Conservation (phyloP, 2,329 filamentous ascomycete genomes). For the Metarhizium robertsii region DNA sequence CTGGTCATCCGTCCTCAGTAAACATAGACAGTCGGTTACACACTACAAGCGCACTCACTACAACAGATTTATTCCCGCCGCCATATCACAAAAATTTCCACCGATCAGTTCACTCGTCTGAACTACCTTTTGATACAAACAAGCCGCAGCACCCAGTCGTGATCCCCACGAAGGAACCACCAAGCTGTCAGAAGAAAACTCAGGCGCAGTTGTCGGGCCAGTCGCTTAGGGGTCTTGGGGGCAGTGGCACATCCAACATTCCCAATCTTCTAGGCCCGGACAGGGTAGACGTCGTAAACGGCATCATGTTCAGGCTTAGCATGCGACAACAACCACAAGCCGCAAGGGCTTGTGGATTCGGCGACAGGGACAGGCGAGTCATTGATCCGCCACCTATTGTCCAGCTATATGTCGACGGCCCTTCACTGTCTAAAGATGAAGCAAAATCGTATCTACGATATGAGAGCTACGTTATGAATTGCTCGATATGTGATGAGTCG, state of each 20-base stretch:
- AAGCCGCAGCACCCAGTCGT: neutral
- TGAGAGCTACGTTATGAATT: conserved; percentile 64
- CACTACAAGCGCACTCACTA: neutral
- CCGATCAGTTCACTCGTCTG: neutral
- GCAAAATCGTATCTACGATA: conserved; percentile 42
- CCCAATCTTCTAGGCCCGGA: conserved; percentile 18
- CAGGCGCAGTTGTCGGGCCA: neutral
- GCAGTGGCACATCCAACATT: conserved; percentile 5
- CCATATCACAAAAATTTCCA: neutral
- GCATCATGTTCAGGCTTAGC: conserved; percentile 20
- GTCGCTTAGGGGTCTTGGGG: neutral
- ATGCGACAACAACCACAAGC: conserved; percentile 72
- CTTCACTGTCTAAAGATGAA: conserved; percentile 45
- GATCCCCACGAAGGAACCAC: neutral
- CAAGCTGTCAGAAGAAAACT: neutral
- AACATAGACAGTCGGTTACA: neutral
- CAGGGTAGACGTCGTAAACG: conserved; percentile 10
- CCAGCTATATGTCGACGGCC: conserved; percentile 57
- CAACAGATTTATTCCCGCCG: neutral
- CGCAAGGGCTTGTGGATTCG: conserved; percentile 73
- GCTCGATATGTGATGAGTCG: conserved; percentile 63
- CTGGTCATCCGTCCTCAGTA: neutral
- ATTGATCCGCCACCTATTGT: conserved; percentile 80
- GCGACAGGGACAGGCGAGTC: conserved; percentile 70
- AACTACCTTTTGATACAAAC: neutral